Evolutionary conservation across 169 alveolate genomes (phyloP), one percentile per base, ranked within the genome.

Genomic region (Amoebophrya sp.): DNA sequence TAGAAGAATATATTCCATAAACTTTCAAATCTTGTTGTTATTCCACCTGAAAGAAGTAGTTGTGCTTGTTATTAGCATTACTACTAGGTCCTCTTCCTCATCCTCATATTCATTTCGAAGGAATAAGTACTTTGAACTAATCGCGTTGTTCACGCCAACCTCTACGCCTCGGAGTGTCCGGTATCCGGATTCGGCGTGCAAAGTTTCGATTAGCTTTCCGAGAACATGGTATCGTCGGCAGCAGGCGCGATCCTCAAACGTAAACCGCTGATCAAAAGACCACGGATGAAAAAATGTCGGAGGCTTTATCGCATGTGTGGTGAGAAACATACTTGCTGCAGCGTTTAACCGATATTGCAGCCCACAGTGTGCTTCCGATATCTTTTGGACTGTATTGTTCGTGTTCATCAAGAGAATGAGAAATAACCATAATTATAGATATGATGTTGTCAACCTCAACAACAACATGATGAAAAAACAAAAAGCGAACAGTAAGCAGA

Each of bases 191-290:
- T 23, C n/a, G n/a, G 10, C 76, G 76, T 53, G 76, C 76, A 53
- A n/a, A n/a, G n/a, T 36, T 6, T 65, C 83, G 39, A 65, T 65
- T 36, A 65, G 26, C 2, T 36, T 6, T 26, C 83, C 83, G 39
- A 65, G 83, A 1, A 65, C 83, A 36, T 65, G 83, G 83, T 65
- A 65, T 36, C 83, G 12, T 29, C 83, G 83, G 83, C 83, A 65
- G 83, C 83, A 65, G 33, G 83, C 83, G 83, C 83, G 83, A 12
- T 65, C 83, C 83, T 65, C 83, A 36, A 65, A 65, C 38, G n/a
- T n/a, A n/a, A 65, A 65, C 36, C 83, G 2, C 83, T 36, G 83
- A 26, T 65, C 83, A 36, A 6, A 65, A 10, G 83, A 65, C 83
- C 83, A 65, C 38, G 83, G 83, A 1, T 6, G 83, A 10, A 6